Evolutionary conservation across 257 asterid genomes (phyloP).

Genomic region (Sherardia arvensis): DNA sequence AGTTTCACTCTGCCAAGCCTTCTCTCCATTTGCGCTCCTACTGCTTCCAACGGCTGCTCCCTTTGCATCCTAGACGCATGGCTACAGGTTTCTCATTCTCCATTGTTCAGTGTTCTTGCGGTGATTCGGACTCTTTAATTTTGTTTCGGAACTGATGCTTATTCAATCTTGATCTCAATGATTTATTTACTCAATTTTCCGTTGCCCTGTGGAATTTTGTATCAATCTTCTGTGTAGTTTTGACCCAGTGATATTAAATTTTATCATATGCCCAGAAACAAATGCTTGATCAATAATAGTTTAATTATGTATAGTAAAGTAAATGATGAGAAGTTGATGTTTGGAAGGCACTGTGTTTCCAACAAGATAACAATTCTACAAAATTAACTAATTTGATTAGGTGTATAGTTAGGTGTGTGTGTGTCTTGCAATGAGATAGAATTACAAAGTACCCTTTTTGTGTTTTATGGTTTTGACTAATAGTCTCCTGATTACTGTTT

Average conservation of each 20-base stretch:
- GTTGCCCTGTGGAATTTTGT: neutral
- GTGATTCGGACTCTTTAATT: neutral
- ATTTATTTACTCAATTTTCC: neutral
- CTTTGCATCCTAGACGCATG: slow-evolving; percentile 23
- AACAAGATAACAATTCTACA: neutral
- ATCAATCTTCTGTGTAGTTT: neutral
- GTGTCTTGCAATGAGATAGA: neutral
- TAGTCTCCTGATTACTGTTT: neutral
- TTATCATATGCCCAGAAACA: neutral
- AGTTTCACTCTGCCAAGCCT: slow-evolving; percentile 2
- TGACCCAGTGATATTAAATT: neutral
- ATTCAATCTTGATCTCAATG: neutral
- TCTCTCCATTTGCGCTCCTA: slow-evolving; percentile 14
- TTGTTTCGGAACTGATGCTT: neutral
- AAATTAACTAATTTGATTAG: neutral
- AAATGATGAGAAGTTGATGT: neutral
- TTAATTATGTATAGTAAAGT: neutral
- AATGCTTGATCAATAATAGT: neutral
- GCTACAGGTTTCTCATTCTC: slow-evolving; percentile 35
- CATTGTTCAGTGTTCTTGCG: neutral
- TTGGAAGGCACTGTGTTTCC: neutral
- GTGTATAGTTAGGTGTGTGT: neutral
- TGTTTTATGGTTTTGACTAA: neutral
- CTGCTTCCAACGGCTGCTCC: slow-evolving; percentile 6
- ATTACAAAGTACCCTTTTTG: neutral